Evolutionary conservation across 768 basidiomycete genomes (phyloP).

Genomic region (Tremella yokohamensis): DNA sequence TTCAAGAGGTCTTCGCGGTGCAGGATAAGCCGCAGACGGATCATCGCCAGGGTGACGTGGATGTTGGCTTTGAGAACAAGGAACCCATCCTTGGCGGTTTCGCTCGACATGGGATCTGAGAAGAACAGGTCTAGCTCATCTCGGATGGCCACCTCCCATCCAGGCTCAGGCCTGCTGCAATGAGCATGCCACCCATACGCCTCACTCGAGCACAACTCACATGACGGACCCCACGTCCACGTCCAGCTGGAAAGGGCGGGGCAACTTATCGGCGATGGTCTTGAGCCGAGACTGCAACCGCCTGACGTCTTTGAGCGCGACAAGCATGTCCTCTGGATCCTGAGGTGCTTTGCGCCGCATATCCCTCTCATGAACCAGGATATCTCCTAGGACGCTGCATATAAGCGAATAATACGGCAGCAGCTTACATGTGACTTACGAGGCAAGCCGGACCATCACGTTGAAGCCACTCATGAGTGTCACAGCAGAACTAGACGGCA

Average conservation of each 20-base stretch:
- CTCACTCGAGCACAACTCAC: constrained; percentile 14
- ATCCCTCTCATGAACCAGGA: constrained; percentile 28
- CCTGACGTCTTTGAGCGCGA: constrained; percentile 19
- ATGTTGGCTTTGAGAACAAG: constrained; percentile 33
- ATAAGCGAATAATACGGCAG: not conserved
- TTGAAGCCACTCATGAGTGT: constrained; percentile 31
- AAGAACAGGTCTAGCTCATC: constrained; percentile 34
- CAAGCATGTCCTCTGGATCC: constrained; percentile 25
- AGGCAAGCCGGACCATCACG: constrained; percentile 21
- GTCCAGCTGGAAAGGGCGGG: constrained; percentile 26
- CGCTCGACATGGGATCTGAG: constrained; percentile 26
- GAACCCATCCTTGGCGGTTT: constrained; percentile 32
- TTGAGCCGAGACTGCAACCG: constrained; percentile 20
- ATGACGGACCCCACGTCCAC: constrained; percentile 11
- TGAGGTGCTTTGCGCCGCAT: constrained; percentile 22
- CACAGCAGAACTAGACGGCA: constrained; percentile 16
- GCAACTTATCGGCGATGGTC: constrained; percentile 19
- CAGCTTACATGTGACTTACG: constrained; percentile 10
- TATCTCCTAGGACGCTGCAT: constrained; percentile 26
- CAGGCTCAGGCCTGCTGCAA: constrained; percentile 27
- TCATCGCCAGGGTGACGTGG: constrained; percentile 40
- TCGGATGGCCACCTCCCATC: constrained; percentile 32
- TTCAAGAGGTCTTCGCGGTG: constrained; percentile 33
- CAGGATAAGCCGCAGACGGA: constrained; percentile 28
- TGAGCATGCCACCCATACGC: not conserved